Evolutionary conservation across 179 eudicot species (phyloP), one percentile per base, ranked within the genome.

Genomic region (Spinacia oleracea): DNA sequence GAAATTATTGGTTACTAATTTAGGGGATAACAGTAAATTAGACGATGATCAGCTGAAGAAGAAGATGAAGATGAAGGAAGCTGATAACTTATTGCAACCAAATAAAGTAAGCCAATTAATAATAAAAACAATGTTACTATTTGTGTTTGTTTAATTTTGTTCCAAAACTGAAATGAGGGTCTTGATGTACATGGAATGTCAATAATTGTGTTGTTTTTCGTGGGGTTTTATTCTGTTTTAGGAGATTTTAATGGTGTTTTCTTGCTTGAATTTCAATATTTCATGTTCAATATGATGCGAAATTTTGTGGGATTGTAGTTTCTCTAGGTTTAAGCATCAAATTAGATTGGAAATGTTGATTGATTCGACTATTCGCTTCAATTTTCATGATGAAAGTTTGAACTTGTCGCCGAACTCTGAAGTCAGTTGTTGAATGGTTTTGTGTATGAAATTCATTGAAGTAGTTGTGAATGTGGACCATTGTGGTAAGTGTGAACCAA

Each of bases 61-160:
- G 76, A 79, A 16, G 50, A n/a, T 4, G 69, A 56, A 1, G 42
- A 51, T 43, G 75, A 80, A 72, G 32, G 80, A 76, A 74, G 73
- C 58, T 27, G 72, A 62, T 75, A 32, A 51, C 5, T 50, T 72
- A 55, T 68, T 82, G 80, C 77, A 43, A 32, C 77, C 43, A 11
- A 80, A 76, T 67, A 76, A 83, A 76, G 85, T 83, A 83, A 79
- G 83, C 34, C 23, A 3, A 40, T 82, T 45, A 7, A 59, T 59
- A 27, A 12, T 71, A 45, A n/a, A 9, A 6, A 48, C 2, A 14
- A 14, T 48, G 14, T 3, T 48, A 11, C 11, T 46, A 11, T 12
- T 12, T 48, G 62, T 55, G 42, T 78, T 68, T 42, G 58, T 63
- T 64, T 46, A 31, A 16, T 80, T 56, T 15, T 34, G 60, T 67